Evolutionary conservation across 192 early-diverging fungal species (phyloP).

Genomic region (Entomortierella lignicola): DNA sequence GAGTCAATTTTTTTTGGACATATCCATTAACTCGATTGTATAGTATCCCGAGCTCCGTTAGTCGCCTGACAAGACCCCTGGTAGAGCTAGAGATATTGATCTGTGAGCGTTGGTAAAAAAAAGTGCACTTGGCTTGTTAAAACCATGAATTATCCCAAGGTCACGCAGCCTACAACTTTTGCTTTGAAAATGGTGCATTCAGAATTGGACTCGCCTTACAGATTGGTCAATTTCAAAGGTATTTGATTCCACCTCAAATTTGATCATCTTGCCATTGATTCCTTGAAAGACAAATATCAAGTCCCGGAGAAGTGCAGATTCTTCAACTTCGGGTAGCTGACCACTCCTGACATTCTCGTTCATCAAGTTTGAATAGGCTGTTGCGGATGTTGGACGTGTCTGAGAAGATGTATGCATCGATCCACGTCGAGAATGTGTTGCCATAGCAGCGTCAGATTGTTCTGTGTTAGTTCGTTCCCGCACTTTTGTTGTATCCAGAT

Average conservation of each 20-base stretch:
- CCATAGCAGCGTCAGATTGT: slow-evolving; percentile 21
- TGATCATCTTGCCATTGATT: slow-evolving; percentile 88
- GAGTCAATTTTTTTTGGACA: slow-evolving; percentile 58
- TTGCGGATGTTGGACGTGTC: neutral
- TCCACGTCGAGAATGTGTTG: slow-evolving; percentile 19
- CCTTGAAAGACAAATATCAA: slow-evolving; percentile 94
- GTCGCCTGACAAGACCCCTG: slow-evolving; percentile 68
- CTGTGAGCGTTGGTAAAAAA: slow-evolving; percentile 22
- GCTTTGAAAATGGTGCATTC: neutral
- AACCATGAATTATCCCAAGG: neutral
- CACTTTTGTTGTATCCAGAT: slow-evolving; percentile 23
- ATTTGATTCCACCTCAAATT: slow-evolving; percentile 63
- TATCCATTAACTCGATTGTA: slow-evolving; percentile 74
- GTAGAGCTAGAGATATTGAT: slow-evolving; percentile 68
- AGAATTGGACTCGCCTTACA: slow-evolving; percentile 29
- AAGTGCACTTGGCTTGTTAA: neutral
- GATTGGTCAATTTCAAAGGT: slow-evolving; percentile 67
- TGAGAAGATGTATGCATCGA: slow-evolving; percentile 13
- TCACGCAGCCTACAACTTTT: neutral
- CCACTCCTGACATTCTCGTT: slow-evolving; percentile 1
- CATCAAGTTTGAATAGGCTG: slow-evolving; percentile 11
- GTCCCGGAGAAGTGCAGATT: slow-evolving; percentile 80
- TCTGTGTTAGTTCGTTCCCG: slow-evolving; percentile 23
- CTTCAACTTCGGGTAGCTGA: slow-evolving; percentile 54
- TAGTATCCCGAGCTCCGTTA: slow-evolving; percentile 86